Evolutionary conservation across 1,284 basidiomycete species (phyloP).

Genomic region (Ceratobasidium sp.): DNA sequence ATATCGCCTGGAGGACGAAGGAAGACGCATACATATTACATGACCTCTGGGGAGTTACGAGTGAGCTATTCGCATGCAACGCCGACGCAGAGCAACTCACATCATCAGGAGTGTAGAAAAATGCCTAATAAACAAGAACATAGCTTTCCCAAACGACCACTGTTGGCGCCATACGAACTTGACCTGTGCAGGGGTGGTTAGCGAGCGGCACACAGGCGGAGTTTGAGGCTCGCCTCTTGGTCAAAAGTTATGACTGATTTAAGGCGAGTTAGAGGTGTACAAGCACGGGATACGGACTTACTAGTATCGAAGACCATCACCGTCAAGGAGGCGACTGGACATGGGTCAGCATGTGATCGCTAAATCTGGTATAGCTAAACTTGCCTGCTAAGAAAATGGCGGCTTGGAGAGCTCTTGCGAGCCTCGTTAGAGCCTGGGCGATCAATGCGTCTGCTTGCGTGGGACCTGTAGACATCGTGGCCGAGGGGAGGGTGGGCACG

Average conservation of each 20-base stretch:
- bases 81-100: neutral
- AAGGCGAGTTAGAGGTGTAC: neutral
- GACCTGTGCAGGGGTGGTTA: neutral
- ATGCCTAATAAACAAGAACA: conserved; percentile 28
- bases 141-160: conserved; percentile 36
- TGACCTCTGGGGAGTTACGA: conserved; percentile 1
- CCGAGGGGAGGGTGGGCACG: too few species aligned
- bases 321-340: conserved; percentile 6
- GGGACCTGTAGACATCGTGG: neutral
- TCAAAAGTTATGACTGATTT: conserved; percentile 22
- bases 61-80: neutral
- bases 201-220: neutral
- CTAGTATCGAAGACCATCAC: conserved; percentile 18
- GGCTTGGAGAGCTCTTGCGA: neutral
- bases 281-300: neutral
- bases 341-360: neutral
- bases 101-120: conserved; percentile 24
- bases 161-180: conserved; percentile 34
- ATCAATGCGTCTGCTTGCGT: neutral
- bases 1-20: too few species aligned
- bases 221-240: conserved; percentile 12
- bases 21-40: conserved; percentile 21
- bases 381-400: conserved; percentile 18
- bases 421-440: neutral
- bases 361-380: too few species aligned